phyloP scores from a whole-genome alignment of 2,329 filamentous ascomycete species.

The Sporothrix curviconia region DNA sequence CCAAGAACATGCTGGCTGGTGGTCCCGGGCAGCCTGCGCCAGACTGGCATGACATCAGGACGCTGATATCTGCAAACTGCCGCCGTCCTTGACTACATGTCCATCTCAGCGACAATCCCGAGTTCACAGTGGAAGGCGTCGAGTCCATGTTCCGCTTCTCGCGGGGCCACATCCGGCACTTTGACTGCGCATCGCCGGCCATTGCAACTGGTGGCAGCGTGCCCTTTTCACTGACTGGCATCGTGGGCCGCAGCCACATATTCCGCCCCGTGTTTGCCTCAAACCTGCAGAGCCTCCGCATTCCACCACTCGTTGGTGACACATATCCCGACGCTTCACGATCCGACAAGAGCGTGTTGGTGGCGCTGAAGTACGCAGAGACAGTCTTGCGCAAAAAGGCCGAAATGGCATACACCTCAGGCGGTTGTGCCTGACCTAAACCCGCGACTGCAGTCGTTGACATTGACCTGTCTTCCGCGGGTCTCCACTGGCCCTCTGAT shows the following conservation, averaged over 20 bases:
- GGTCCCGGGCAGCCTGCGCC: conserved; percentile 15
- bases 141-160: conserved; percentile 36
- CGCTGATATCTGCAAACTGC: conserved; percentile 23
- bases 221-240: conserved; percentile 31
- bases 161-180: conserved; percentile 43
- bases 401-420: conserved; percentile 40
- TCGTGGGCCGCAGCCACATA: conserved; percentile 39
- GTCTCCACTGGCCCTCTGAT: conserved; percentile 46
- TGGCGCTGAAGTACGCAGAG: conserved; percentile 39
- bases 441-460: conserved; percentile 45
- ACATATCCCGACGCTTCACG: conserved; percentile 40
- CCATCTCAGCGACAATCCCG: conserved; percentile 42
- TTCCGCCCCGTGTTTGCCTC: conserved; percentile 48
- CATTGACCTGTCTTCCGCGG: conserved; percentile 48
- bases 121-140: conserved; percentile 38
- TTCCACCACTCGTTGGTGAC: conserved; percentile 58
- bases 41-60: conserved; percentile 19
- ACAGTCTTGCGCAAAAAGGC: conserved; percentile 36
- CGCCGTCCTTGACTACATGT: conserved; percentile 47
- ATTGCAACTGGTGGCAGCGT: conserved; percentile 20
- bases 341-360: conserved; percentile 31
- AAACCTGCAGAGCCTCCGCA: conserved; percentile 45
- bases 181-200: conserved; percentile 43
- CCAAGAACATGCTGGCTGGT: conserved; percentile 28
- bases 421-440: conserved; percentile 50